These are phyloP conservation scores for Umbelopsis ramanniana DNA, from an alignment of 192 early-diverging fungal genomes.

Conservation along the genomic window DNA sequence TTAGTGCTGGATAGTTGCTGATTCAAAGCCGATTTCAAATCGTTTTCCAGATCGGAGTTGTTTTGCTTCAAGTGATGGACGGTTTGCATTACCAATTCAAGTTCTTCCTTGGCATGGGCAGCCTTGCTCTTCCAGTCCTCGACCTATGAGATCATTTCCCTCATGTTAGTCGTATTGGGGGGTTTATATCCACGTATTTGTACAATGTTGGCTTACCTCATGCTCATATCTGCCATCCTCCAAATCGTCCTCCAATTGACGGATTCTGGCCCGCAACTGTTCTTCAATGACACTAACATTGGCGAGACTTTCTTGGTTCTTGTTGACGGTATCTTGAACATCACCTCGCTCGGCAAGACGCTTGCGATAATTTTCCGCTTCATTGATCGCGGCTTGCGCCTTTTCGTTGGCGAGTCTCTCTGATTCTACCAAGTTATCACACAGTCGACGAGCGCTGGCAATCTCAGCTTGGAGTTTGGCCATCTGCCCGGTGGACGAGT, in stretches of 20 bases:
- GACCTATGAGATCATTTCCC: not conserved
- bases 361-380: slow-evolving; percentile 9
- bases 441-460: not conserved
- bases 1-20: not conserved
- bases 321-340: not conserved
- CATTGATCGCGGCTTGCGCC: not conserved
- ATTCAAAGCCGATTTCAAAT: slow-evolving; percentile 4
- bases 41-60: slow-evolving; percentile 1
- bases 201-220: no score
- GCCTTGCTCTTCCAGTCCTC: slow-evolving; percentile 15
- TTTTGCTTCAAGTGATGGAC: slow-evolving; percentile 4
- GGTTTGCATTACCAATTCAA: slow-evolving; percentile 4
- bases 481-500: not conserved
- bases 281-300: not conserved
- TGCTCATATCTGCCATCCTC: not conserved
- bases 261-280: not conserved
- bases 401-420: slow-evolving; percentile 16
- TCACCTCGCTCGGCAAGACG: not conserved
- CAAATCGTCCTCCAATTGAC: not conserved
- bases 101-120: slow-evolving; percentile 6
- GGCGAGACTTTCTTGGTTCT: not conserved
- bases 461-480: slow-evolving; percentile 5
- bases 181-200: no score
- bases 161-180: not conserved
- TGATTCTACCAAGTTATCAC: not conserved